Percentiles rank a stretch among this genome's conserved stretches.
These are phyloP conservation scores for Aspergillus sojae DNA, from an alignment of 2,329 filamentous ascomycete genomes.

Conservation along the genomic window DNA sequence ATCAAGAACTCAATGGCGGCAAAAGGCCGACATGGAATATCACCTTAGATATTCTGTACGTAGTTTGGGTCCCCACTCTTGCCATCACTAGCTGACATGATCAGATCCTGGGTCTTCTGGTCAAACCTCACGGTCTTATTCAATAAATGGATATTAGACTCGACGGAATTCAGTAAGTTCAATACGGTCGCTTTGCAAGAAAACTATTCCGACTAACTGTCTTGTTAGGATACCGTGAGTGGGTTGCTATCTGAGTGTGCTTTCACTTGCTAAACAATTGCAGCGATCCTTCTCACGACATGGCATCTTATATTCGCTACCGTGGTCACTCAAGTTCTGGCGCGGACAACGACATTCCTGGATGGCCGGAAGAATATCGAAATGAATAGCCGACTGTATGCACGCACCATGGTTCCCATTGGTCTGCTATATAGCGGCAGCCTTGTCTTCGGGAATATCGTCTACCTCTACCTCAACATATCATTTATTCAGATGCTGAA, in stretches of 20 bases:
- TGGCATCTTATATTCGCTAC: slow-evolving; percentile 92
- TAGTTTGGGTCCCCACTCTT: neutral
- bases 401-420: slow-evolving; percentile 89
- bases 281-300: slow-evolving; percentile 72
- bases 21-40: slow-evolving; percentile 13
- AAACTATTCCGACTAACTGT: neutral
- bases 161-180: slow-evolving; percentile 73
- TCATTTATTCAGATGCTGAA: slow-evolving; percentile 99
- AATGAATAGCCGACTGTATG: slow-evolving; percentile 88
- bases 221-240: slow-evolving; percentile 20
- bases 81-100: neutral
- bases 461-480: slow-evolving; percentile 90
- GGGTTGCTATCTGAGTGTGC: neutral
- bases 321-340: slow-evolving; percentile 86
- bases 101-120: slow-evolving; percentile 24
- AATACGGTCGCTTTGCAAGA: slow-evolving; percentile 16
- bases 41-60: slow-evolving; percentile 16
- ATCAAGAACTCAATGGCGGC: neutral
- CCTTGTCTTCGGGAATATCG: slow-evolving; percentile 92
- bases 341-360: slow-evolving; percentile 80
- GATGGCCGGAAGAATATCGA: slow-evolving; percentile 90
- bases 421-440: slow-evolving; percentile 92
- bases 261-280: neutral
- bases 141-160: slow-evolving; percentile 96
- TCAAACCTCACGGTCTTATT: slow-evolving; percentile 68